Base-by-base conservation (phyloP, 139 green algal genomes). In the Ettlia oleoabundans region DNA sequence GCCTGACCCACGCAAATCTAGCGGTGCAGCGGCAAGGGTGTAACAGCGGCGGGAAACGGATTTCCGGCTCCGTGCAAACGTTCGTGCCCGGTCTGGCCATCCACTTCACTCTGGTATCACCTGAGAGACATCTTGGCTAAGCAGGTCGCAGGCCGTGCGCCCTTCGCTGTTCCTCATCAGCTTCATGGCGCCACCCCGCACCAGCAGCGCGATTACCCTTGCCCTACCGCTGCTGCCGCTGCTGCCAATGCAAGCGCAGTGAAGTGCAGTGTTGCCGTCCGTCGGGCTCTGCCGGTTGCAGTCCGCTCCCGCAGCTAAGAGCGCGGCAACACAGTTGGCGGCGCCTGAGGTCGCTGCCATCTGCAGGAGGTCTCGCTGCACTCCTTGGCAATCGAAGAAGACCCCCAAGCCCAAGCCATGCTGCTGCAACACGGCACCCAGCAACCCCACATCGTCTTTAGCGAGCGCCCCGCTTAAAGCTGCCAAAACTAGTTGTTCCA, bases 201-300 rank as follows among this genome's bases (percentile, higher is more conserved):
- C 32, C n/a, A 81, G 61, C 38, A 72, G n/a, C 28, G 75, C 75
- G 21, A 81, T 71, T 40, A 71, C 67, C 35, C 75, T 58, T 0
- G 58, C 58, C 3, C 58, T 84, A 35, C 68, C 58, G 76, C 63
- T 65, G 35, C 52, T 70, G 28, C 37, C 38, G 35, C 28, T 68
- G n/a, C n/a, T n/a, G n/a, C n/a, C n/a, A 43, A 22, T 64, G 79
- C 79, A 84, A 38, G 79, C 79, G 30, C 52, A 61, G 52, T 84
- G 79, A 21, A 84, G 53, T 0, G 79, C 52, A 19, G 68, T 84
- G 53, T 38, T 65, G 37, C 53, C 58, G 30, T 84, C 79, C 0
- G 37, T 47, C 18, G 79, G 79, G 40, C 40, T 55, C 3, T 42
- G 67, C 2, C 38, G 33, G 53, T 70, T 62, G 68, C 40, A n/a